Evolutionary conservation across 371 early-diverging fungal genomes (phyloP), one percentile per base, ranked within the genome.

Genomic region (Dichotomocladium elegans): DNA sequence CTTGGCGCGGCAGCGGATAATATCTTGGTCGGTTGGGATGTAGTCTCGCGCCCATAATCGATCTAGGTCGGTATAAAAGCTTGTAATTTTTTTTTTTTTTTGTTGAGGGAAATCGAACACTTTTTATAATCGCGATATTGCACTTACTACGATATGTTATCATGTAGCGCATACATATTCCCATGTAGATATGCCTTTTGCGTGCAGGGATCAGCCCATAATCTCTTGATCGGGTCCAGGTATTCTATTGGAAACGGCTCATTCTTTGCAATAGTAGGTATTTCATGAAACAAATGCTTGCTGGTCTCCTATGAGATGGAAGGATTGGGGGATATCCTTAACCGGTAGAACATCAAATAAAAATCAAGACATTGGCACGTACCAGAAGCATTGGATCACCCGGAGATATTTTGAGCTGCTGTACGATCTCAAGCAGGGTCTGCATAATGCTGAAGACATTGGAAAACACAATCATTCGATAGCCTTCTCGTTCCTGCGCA

Each of bases 361-460:
- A 30, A 40, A 40, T 17, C 10, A 37, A 46, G 26, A 53, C 12
- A 33, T 19, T 24, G 24, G 14, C 24, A 59, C 47, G 51, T 41
- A 67, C 65, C 59, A 80, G 79, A 63, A 84, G 85, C 8, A 70
- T 72, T n/a, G 66, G 57, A 57, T 81, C 73, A 49, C 68, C 63
- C 31, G 85, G 61, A 31, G 77, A 53, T 35, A 95, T 85, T n/a
- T 78, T 77, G 57, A 91, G 64, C 25, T 71, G 68, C 2, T 78
- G 79, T 89, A 90, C 88, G 17, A 91, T 92, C 43, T 89, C 89
- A 24, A 96, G 67, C 26, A 96, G 80, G 27, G 89, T 85, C 35
- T 85, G 85, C 90, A 92, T 91, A 34, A 90, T 85, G 54, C 87
- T 80, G 37, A 90, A 75, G n/a, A 86, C 76, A 72, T 96, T 96